Base-by-base conservation (phyloP, 441 rosid genomes). In the Raphanus hybrid region DNA sequence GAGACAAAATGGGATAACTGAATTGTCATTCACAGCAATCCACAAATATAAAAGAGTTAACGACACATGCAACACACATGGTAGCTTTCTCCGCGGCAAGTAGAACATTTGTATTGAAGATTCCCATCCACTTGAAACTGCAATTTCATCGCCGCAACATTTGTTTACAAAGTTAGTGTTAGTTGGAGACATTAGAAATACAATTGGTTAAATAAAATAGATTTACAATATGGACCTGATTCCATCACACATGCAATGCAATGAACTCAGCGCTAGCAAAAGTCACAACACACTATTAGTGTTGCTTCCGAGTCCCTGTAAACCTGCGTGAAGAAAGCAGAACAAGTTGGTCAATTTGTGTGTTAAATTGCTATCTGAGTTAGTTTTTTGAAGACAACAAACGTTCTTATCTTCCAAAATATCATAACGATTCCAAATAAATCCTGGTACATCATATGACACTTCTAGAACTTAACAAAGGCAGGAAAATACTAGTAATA, bases 241-340 rank as follows among this genome's bases (percentile, higher is more conserved):
- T 82, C 92, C 91, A 86, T 93, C 99, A 78, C 97, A 96, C 8
- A 29, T 29, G 32, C 32, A 27, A 85, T 82, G 83, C 97, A 92
- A 83, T 93, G 97, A 86, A 93, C 97, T 97, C 97, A 96, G 43
- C 96, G 97, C 85, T 92, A 97, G 87, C 98, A 96, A 84, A 89
- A 87, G 87, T 93, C 99, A 88, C 97, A 96, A 86, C 97, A 96
- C 67, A 93, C 98, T 97, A 96, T 91, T 20, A 96, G 99, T 62
- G 98, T 96, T 52, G 98, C 85, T 83, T 93, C 99, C 3, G 97
- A 96, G 83, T 96, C 99, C 84, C 98, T 86, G 78, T 92, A 93
- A 74, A 92, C 99, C 99, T 94, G 82, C 60, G 80, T 55, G 18
- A 26, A 8, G 70, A 52, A 67, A 34, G 11, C 48, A 72, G 73